phyloP scores from a whole-genome alignment of 306 rosid genomes.

The Vigna radiata region DNA sequence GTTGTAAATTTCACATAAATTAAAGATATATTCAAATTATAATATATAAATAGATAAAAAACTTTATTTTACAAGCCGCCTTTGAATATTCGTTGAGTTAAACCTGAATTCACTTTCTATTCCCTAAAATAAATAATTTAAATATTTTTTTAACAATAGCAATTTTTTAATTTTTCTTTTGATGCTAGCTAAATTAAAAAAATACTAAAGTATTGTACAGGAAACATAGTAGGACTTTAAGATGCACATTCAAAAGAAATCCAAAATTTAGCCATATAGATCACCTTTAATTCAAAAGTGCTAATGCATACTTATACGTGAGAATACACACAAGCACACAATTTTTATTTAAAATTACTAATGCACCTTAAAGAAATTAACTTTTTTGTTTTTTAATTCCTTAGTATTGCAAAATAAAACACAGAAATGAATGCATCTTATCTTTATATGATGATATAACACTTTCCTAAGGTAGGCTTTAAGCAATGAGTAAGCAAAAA shows the following conservation, averaged over 20 bases:
- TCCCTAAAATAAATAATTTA: background rate
- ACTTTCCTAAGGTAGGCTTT: background rate
- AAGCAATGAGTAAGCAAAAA: background rate
- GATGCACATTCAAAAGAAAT: constrained; percentile 17
- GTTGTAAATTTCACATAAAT: no score
- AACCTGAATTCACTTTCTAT: background rate
- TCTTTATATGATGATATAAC: background rate
- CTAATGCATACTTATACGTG: no score
- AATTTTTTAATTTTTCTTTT: no score
- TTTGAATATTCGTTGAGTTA: no score
- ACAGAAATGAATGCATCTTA: constrained; percentile 24
- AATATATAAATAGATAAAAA: no score
- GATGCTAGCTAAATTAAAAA: background rate
- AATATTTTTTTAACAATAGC: background rate
- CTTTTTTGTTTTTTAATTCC: background rate
- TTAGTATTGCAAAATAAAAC: background rate
- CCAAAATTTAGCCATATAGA: background rate
- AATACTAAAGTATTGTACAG: background rate
- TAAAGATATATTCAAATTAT: no score
- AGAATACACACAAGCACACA: background rate
- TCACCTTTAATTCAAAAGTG: no score
- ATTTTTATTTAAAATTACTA: background rate
- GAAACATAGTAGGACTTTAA: background rate
- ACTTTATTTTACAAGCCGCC: no score
- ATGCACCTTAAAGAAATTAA: background rate